These are phyloP conservation scores for Linnemannia hyalina DNA, from an alignment of 192 early-diverging fungal species.

Conservation along the genomic window DNA sequence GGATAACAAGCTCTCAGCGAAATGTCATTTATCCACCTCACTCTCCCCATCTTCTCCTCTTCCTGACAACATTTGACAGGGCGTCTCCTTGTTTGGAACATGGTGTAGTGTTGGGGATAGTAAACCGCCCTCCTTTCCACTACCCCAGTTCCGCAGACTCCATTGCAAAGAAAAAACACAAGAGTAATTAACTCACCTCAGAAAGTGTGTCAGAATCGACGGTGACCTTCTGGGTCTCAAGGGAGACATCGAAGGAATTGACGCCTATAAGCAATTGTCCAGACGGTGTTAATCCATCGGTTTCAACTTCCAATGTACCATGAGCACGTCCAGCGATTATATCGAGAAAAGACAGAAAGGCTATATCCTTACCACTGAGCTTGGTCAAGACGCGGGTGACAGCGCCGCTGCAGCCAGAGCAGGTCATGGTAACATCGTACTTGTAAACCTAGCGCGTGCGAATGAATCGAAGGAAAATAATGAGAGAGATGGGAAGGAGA, in stretches of 20 bases:
- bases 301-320: background rate
- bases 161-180: background rate
- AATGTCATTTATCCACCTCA: no score
- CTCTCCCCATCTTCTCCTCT: background rate
- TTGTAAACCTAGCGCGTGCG: constrained; percentile 63
- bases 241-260: constrained; percentile 65
- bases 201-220: constrained; percentile 58
- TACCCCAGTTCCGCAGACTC: background rate
- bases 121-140: no score
- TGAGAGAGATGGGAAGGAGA: background rate
- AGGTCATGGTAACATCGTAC: constrained; percentile 86
- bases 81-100: background rate
- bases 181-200: constrained; percentile 19
- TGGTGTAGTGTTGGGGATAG: no score
- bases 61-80: background rate
- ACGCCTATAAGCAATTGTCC: constrained; percentile 48
- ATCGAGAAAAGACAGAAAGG: background rate
- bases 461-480: background rate
- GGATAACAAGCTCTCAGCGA: no score
- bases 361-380: constrained; percentile 57
- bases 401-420: constrained; percentile 82
- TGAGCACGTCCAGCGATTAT: no score
- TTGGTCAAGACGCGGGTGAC: constrained; percentile 76
- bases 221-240: constrained; percentile 72
- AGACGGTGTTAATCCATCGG: background rate